Conservation (phyloP, 2,329 filamentous ascomycete genomes). For the Ceratocystis variospora region DNA sequence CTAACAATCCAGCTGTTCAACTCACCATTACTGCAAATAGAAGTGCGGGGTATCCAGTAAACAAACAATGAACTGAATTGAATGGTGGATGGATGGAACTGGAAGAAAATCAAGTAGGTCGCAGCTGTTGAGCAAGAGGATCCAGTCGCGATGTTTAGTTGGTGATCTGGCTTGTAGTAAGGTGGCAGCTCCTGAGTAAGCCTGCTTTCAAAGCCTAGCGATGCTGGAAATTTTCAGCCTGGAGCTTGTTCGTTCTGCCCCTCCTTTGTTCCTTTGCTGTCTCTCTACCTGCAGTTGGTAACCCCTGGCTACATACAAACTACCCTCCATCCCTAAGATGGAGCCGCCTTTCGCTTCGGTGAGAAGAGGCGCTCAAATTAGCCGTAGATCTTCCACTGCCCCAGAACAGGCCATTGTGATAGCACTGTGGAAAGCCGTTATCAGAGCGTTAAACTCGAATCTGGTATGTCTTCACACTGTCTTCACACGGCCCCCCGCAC, state of each 20-base stretch:
- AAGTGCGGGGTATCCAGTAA: constrained; percentile 11
- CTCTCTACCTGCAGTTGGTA: constrained; percentile 5
- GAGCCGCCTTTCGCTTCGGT: constrained; percentile 6
- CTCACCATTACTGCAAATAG: constrained; percentile 17
- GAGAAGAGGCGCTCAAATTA: constrained; percentile 1
- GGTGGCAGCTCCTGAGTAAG: constrained; percentile 13
- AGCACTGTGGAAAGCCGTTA: constrained; percentile 9
- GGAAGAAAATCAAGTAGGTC: constrained; percentile 4
- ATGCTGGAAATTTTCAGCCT: constrained; percentile 19
- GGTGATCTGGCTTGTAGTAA: constrained; percentile 17
- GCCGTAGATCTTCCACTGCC: constrained; percentile 12
- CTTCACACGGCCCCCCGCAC: constrained; percentile 15
- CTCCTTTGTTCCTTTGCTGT: background rate
- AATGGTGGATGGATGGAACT: background rate
- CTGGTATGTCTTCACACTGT: constrained; percentile 1
- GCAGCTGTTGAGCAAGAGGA: constrained; percentile 12
- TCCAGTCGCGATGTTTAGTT: constrained; percentile 14
- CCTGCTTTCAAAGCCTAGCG: constrained; percentile 6
- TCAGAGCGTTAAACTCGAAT: background rate
- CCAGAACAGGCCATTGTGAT: background rate
- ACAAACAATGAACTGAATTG: background rate
- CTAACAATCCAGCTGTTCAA: background rate
- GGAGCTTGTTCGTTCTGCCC: constrained; percentile 10
- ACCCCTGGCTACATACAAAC: constrained; percentile 11
- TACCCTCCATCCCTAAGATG: background rate